Percentiles rank a stretch among this genome's conserved stretches.
Evolutionary conservation across 805 yeast species (phyloP).

Genomic region (Alloascoidea africana): DNA sequence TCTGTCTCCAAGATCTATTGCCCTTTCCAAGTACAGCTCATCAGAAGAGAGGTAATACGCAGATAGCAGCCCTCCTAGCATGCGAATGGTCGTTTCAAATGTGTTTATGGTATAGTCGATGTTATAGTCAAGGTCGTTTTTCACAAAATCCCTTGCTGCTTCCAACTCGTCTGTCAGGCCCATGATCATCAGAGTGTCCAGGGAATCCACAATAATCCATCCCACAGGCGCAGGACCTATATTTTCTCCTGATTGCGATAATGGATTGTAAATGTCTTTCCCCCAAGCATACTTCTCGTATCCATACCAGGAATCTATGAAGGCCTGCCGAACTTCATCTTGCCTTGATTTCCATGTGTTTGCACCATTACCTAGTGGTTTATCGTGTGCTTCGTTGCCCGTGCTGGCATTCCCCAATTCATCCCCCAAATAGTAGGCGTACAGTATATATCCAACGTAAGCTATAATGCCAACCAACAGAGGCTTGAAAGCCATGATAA

Average conservation of each 20-base stretch:
- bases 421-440: no score
- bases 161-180: conserved; percentile 41
- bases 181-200: conserved; percentile 77
- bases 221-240: conserved; percentile 79
- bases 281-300: conserved; percentile 78
- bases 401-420: no score
- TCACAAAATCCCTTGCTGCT: conserved; percentile 63
- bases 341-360: conserved; percentile 38
- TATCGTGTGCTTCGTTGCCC: no score
- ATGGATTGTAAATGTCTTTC: conserved; percentile 59
- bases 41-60: conserved; percentile 62
- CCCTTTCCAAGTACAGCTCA: conserved; percentile 60
- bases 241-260: conserved; percentile 44
- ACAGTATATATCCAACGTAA: no score
- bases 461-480: no score
- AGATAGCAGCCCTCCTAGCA: conserved; percentile 86
- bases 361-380: no score
- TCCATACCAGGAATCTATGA: conserved; percentile 63
- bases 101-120: conserved; percentile 66
- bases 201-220: conserved; percentile 82
- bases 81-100: conserved; percentile 88
- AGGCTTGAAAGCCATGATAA: no score
- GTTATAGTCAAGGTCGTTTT: conserved; percentile 49
- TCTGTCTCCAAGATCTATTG: conserved; percentile 64
- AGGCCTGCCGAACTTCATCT: conserved; percentile 46